Base-by-base conservation (phyloP, 306 rosid species). In the Arachis stenosperma region DNA sequence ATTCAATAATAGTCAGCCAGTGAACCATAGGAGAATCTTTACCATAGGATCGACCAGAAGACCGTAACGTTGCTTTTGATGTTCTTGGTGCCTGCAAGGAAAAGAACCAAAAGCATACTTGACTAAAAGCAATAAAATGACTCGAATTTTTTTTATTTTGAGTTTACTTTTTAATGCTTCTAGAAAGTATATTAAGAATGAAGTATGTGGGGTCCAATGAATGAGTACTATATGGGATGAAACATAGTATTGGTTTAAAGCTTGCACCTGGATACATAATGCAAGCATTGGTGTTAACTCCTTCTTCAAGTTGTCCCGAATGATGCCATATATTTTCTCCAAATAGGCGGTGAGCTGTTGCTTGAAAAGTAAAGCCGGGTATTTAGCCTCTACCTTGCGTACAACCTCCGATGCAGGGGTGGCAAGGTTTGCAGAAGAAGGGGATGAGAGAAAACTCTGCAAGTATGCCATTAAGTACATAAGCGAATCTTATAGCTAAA, bases 301-400 rank as follows among this genome's bases (percentile, higher is more conserved):
- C 82, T 86, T 87, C 84, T 89, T 91, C 88, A 91, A 83, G 84
- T 91, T 91, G 79, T 89, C 97, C 60, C 97, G 87, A 72, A 91
- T 69, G 42, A 91, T 91, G 75, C 97, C 97, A 2, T 89, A 91
- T 76, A 89, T 91, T 88, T 91, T 91, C 81, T 91, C 97, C 54
- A 91, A 87, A 75, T 89, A 91, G 39, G 97, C 97, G 58, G 92
- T 89, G 74, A 91, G 88, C 88, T 91, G 97, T 84, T 91, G 97
- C 92, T 89, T 91, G 85, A 91, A 91, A 65, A 91, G 87, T 75
- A 89, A 87, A 65, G 97, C 97, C 10, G 97, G 96, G 72, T 91
- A 91, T 65, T 89, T 91, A 30, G 97, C 97, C 79, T 91, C 97
- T 47, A 91, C 90, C 76, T 86, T 89, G 62, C 87, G 88, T 6